These are phyloP conservation scores for Lachancea cidri DNA, from an alignment of 805 yeast genomes.

Conservation along the genomic window DNA sequence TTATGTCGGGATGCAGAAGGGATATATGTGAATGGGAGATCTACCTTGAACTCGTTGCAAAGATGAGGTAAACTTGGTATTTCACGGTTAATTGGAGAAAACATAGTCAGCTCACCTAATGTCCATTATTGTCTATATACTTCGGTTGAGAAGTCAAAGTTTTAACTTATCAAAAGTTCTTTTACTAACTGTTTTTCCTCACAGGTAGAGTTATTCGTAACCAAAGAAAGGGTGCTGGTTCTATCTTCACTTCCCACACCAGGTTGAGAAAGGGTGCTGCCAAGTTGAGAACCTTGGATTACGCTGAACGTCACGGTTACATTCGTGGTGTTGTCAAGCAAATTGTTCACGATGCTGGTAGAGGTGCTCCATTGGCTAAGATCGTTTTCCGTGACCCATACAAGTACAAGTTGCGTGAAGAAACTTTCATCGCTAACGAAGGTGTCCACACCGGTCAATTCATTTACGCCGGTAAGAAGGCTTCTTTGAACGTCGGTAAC, in stretches of 20 bases:
- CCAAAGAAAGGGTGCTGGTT: conserved; percentile 99
- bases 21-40: too few species aligned
- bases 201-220: conserved; percentile 99
- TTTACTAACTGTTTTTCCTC: conserved; percentile 18
- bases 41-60: too few species aligned
- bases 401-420: conserved; percentile 96
- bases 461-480: conserved; percentile 98
- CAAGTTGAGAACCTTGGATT: conserved; percentile 98
- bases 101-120: too few species aligned
- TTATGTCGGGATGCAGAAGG: too few species aligned
- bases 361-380: conserved; percentile 99
- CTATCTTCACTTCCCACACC: conserved; percentile 99
- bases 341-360: conserved; percentile 98
- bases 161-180: not conserved
- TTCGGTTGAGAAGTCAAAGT: not conserved
- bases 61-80: too few species aligned
- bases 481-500: conserved; percentile 95
- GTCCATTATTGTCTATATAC: too few species aligned
- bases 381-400: conserved; percentile 99
- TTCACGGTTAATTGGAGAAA: too few species aligned
- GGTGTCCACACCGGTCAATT: conserved; percentile 99
- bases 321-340: conserved; percentile 98
- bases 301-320: conserved; percentile 99
- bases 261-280: conserved; percentile 99
- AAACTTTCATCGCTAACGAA: conserved; percentile 98